Base-by-base conservation (phyloP, 1,284 basidiomycete genomes). In the Porogramme epimiltina region DNA sequence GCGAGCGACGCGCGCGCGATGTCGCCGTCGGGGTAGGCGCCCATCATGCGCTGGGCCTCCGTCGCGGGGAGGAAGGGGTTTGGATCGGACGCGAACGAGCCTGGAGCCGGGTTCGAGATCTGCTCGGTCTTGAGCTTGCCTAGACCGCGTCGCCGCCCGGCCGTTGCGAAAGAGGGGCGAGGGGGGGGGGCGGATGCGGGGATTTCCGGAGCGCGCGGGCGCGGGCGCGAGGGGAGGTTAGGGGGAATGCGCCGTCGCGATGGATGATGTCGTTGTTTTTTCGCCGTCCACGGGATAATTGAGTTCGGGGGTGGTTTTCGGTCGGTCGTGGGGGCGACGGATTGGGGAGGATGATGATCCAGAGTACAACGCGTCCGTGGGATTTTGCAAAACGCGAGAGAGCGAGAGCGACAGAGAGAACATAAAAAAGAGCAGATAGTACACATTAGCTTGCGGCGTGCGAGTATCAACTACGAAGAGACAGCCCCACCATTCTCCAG, bases 1-100 rank as follows among this genome's bases (percentile, higher is more conserved):
- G 81, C 76, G 56, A 89, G 76, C 16, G 73, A 73, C 5, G 83
- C 83, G 25, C 80, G 76, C 1, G 84, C 85, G 42, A 88, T 77
- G 57, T 80, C 81, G 47, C 72, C 72, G 62, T 81, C 73, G 3
- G 72, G 73, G 55, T 77, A 84, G 43, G 76, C 62, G 38, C 73
- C 75, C 58, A 87, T 79, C 60, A 84, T 79, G 46, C 80, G 76
- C 59, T 82, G 79, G 2, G 80, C 79, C 63, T 84, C 80, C 18
- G 78, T 77, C 4, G 80, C 75, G 19, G 84, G 78, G 26, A 88
- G 66, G 67, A 87, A 88, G 16, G 80, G 75, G 57, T 73, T 75
- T 19, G 68, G 61, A 58, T 73, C 71, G 42, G 60, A 58, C 47
- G 59, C 57, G 34, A 16, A 37, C 34, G 34, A n/a, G 36, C 56